A percentile compares a stretch with the other conserved stretches of the same genome.
Evolutionary conservation across 1,139 yeast species (phyloP).

Genomic region (Yueomyces sp.): DNA sequence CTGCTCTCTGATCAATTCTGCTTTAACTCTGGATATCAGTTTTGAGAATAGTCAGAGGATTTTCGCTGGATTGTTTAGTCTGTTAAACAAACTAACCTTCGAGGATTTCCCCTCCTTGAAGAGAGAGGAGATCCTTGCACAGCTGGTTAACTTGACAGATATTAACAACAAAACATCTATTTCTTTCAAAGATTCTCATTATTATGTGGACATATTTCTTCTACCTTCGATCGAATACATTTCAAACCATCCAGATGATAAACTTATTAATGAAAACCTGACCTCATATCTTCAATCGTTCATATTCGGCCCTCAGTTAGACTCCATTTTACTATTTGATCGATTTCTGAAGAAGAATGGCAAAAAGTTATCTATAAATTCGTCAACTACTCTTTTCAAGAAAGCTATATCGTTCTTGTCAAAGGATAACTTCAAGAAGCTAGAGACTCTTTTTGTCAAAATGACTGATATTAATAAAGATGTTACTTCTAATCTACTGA

Average conservation of each 20-base stretch:
- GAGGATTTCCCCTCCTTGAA: not conserved
- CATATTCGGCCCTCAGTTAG: conserved; percentile 9
- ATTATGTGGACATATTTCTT: conserved; percentile 12
- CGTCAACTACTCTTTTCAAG: conserved; percentile 13
- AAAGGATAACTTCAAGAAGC: conserved; percentile 16
- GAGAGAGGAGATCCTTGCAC: conserved; percentile 7
- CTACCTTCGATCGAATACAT: conserved; percentile 14
- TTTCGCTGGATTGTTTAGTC: conserved; percentile 10
- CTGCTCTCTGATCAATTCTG: conserved; percentile 16
- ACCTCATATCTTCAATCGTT: conserved; percentile 7
- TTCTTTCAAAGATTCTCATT: conserved; percentile 7
- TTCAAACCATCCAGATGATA: not conserved
- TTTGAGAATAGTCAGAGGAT: conserved; percentile 14
- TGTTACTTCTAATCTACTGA: conserved; percentile 31
- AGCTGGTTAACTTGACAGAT: conserved; percentile 12
- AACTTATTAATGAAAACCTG: conserved; percentile 3
- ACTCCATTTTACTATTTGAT: conserved; percentile 2
- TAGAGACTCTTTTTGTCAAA: conserved; percentile 32
- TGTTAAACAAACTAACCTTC: conserved; percentile 4
- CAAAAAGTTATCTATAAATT: conserved; percentile 5
- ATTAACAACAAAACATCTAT: conserved; percentile 8
- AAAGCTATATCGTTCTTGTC: conserved; percentile 13
- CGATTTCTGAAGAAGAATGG: conserved; percentile 8
- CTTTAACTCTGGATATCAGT: conserved; percentile 15
- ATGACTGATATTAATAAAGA: conserved; percentile 27